Evolutionary conservation across 352 stramenopile genomes (phyloP).

Genomic region (Phytophthora idaei): DNA sequence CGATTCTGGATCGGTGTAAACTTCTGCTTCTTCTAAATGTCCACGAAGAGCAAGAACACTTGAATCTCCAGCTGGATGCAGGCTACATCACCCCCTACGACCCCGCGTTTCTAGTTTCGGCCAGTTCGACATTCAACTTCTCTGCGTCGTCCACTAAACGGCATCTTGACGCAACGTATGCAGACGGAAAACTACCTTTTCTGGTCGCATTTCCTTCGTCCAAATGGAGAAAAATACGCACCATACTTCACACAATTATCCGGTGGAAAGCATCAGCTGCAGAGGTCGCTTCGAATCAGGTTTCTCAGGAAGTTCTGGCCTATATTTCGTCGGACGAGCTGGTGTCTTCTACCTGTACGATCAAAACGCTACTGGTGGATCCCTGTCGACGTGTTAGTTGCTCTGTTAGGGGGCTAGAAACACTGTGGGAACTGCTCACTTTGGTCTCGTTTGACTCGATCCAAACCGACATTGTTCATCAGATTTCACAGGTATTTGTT

Average conservation of each 20-base stretch:
- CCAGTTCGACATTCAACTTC: conserved; percentile 18
- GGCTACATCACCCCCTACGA: conserved; percentile 44
- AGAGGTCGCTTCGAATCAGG: neutral
- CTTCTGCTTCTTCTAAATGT: conserved; percentile 43
- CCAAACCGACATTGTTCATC: conserved; percentile 54
- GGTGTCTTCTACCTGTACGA: conserved; percentile 26
- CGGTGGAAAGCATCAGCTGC: conserved; percentile 41
- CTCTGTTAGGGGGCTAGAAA: conserved; percentile 49
- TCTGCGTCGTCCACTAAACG: conserved; percentile 23
- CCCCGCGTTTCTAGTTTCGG: conserved; percentile 30
- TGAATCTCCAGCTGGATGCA: conserved; percentile 33
- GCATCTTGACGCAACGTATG: conserved; percentile 41
- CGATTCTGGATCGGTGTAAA: conserved; percentile 50
- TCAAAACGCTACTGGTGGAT: conserved; percentile 48
- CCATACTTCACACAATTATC: conserved; percentile 41
- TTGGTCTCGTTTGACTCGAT: conserved; percentile 54
- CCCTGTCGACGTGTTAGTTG: conserved; percentile 53
- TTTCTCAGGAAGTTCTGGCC: conserved; percentile 36
- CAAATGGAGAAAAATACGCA: conserved; percentile 51
- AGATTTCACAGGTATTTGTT: conserved; percentile 58
- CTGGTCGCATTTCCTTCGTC: conserved; percentile 50
- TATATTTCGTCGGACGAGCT: conserved; percentile 43
- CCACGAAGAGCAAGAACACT: conserved; percentile 40
- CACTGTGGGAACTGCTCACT: conserved; percentile 48
- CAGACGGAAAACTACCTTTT: conserved; percentile 37